A percentile compares a stretch with the other conserved stretches of the same genome.
Evolutionary conservation across 352 stramenopile species (phyloP).

Genomic region (Phytophthora citricola): DNA sequence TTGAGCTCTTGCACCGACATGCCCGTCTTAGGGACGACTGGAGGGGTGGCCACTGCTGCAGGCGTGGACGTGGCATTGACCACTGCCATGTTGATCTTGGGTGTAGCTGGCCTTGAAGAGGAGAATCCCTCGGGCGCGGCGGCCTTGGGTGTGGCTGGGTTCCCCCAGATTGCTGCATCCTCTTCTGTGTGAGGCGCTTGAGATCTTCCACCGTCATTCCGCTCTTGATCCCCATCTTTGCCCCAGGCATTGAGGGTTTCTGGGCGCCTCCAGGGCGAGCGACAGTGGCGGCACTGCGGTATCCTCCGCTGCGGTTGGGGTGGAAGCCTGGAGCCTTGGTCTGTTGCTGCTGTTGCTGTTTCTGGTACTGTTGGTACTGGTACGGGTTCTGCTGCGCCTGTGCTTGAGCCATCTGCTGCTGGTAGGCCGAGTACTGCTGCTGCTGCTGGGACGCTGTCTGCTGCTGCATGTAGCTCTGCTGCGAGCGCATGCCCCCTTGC

Average conservation of each 20-base stretch:
- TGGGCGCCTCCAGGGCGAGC: conserved; percentile 19
- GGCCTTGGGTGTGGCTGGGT: conserved; percentile 49
- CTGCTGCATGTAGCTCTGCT: conserved; percentile 52
- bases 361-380: conserved; percentile 51
- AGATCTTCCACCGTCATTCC: conserved; percentile 90
- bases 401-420: conserved; percentile 50
- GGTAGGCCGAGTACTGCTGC: conserved; percentile 42
- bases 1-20: conserved; percentile 91
- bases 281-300: conserved; percentile 20
- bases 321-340: conserved; percentile 39
- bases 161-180: conserved; percentile 73
- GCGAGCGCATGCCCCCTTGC: conserved; percentile 53
- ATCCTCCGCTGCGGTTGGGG: conserved; percentile 31
- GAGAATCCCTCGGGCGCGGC: conserved; percentile 27
- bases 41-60: conserved; percentile 31
- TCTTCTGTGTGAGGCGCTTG: conserved; percentile 86
- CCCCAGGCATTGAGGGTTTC: conserved; percentile 47
- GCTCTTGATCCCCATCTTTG: conserved; percentile 90
- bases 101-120: conserved; percentile 49
- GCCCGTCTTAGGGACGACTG: conserved; percentile 74
- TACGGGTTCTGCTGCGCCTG: conserved; percentile 47
- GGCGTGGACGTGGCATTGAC: conserved; percentile 48
- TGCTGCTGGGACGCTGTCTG: conserved; percentile 24
- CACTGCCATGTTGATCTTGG: conserved; percentile 70
- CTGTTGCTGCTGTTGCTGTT: conserved; percentile 39